Evolutionary conservation across 257 asterid species (phyloP).

Genomic region (Rhazya stricta): DNA sequence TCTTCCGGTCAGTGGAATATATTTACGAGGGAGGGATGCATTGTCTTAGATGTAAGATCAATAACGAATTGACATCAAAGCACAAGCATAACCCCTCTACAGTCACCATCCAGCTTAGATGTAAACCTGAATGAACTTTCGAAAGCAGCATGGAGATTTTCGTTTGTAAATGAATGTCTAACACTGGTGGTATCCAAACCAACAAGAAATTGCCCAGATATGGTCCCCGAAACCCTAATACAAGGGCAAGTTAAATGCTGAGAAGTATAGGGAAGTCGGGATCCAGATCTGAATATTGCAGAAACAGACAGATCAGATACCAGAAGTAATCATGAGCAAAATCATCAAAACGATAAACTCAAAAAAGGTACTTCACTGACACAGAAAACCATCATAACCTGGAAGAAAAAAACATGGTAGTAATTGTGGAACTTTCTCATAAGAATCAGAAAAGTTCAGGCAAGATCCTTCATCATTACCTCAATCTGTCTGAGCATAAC

Average conservation of each 20-base stretch:
- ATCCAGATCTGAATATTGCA: slow-evolving; percentile 25
- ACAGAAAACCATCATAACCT: slow-evolving; percentile 28
- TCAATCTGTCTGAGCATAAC: slow-evolving; percentile 39
- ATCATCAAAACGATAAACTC: slow-evolving; percentile 7
- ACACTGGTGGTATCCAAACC: too few relatives aligned
- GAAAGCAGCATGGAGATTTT: neutral
- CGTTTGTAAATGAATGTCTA: neutral
- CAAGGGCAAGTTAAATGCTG: neutral
- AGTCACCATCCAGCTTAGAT: neutral
- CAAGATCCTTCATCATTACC: slow-evolving; percentile 51
- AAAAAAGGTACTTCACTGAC: slow-evolving; percentile 3
- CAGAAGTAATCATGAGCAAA: slow-evolving; percentile 17
- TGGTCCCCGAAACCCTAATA: neutral
- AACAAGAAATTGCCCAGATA: neutral
- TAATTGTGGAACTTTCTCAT: slow-evolving; percentile 31
- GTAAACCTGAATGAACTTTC: too few relatives aligned
- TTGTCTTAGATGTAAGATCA: too few relatives aligned
- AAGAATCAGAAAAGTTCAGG: slow-evolving; percentile 17
- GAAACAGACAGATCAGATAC: slow-evolving; percentile 16
- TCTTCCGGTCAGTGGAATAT: neutral
- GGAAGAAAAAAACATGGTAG: slow-evolving; percentile 22
- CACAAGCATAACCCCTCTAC: neutral
- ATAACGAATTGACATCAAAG: too few relatives aligned
- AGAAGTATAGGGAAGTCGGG: neutral
- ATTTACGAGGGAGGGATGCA: neutral